Conservation (phyloP, 2,329 filamentous ascomycete species). For the Daldinia eschscholtzii region DNA sequence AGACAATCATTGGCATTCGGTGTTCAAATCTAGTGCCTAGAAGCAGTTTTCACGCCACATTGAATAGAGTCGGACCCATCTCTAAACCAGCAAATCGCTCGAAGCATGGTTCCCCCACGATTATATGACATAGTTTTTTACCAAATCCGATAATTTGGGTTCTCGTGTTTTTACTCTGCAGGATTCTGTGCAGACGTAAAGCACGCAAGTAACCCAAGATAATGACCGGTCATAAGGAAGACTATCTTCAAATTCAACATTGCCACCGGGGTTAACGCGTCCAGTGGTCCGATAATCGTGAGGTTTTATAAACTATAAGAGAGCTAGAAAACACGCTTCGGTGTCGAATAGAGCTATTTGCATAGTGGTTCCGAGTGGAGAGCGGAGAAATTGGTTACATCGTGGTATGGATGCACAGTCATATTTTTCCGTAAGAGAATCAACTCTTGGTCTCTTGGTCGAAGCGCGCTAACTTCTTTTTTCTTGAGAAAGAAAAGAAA, state of each 20-base stretch:
- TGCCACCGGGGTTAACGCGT: neutral
- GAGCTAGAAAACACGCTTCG: slow-evolving; percentile 5
- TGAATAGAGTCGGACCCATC: neutral
- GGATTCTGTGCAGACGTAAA: neutral
- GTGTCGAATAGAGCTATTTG: slow-evolving; percentile 10
- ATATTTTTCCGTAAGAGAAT: slow-evolving; percentile 14
- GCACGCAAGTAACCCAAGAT: neutral
- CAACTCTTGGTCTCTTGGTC: neutral
- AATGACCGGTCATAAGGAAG: too few species aligned
- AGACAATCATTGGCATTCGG: neutral
- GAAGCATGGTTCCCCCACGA: neutral
- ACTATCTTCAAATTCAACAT: neutral
- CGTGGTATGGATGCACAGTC: slow-evolving; percentile 8
- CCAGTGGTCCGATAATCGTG: slow-evolving; percentile 4
- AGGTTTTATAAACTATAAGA: slow-evolving; percentile 10
- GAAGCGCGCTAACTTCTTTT: neutral
- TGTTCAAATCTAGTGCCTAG: neutral
- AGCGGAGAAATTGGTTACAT: slow-evolving; percentile 9
- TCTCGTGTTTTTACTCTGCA: neutral
- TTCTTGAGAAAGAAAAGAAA: neutral
- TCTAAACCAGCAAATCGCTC: neutral
- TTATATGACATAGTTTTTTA: neutral
- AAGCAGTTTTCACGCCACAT: neutral
- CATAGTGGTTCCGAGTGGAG: slow-evolving; percentile 7
- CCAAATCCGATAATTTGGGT: neutral